phyloP scores from a whole-genome alignment of 352 stramenopile species.

The Phytopythium vexans region DNA sequence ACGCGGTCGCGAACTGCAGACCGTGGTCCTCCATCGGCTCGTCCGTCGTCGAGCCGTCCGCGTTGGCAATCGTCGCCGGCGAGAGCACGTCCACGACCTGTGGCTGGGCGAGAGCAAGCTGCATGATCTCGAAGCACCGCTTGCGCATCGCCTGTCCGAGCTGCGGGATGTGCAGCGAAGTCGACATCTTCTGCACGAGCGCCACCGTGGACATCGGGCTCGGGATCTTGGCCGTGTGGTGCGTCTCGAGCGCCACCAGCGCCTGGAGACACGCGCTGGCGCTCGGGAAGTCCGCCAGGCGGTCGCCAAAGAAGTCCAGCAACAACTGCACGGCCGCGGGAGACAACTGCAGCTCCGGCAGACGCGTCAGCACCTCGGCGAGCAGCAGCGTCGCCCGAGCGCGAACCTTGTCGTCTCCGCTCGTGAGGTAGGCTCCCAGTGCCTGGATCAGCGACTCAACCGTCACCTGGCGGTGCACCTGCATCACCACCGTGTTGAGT shows the following conservation, averaged over 20 bases:
- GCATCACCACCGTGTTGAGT: conserved; percentile 87
- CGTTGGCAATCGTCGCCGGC: conserved; percentile 15
- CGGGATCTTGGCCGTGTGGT: conserved; percentile 62
- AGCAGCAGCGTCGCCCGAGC: conserved; percentile 79
- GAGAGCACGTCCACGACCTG: conserved; percentile 51
- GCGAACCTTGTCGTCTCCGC: conserved; percentile 74
- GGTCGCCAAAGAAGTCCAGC: conserved; percentile 82
- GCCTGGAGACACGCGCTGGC: conserved; percentile 73
- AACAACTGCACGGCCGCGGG: conserved; percentile 70
- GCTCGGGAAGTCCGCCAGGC: conserved; percentile 82
- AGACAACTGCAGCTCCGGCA: conserved; percentile 81
- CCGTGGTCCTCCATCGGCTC: conserved; percentile 37
- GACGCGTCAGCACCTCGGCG: conserved; percentile 84
- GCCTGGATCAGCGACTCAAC: conserved; percentile 82
- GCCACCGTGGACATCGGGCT: conserved; percentile 43
- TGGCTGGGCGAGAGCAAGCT: conserved; percentile 61
- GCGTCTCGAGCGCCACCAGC: conserved; percentile 64
- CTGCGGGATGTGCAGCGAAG: conserved; percentile 71
- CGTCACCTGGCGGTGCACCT: conserved; percentile 71
- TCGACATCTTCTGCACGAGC: conserved; percentile 64
- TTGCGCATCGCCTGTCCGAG: conserved; percentile 85
- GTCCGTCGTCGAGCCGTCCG: conserved; percentile 12
- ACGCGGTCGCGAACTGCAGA: conserved; percentile 58
- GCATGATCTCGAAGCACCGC: conserved; percentile 80
- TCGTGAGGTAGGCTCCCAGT: conserved; percentile 70